These are phyloP conservation scores for Chamaenerion angustifolium DNA, from an alignment of 345 rosid genomes.

Conservation along the genomic window DNA sequence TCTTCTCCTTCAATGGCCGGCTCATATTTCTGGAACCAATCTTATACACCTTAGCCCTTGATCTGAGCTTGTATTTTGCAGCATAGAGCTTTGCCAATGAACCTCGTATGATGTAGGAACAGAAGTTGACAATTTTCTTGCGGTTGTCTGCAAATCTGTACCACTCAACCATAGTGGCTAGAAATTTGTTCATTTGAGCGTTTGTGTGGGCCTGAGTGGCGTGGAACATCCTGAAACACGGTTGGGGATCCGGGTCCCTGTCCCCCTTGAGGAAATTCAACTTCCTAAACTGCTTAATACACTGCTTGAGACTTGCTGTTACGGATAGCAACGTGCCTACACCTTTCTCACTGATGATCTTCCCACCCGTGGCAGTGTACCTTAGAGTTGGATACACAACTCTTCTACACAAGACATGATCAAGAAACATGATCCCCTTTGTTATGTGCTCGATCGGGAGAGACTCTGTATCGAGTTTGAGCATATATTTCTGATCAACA, in stretches of 20 bases:
- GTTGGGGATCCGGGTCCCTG: conserved; percentile 91
- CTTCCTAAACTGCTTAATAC: conserved; percentile 88
- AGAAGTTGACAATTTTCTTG: conserved; percentile 76
- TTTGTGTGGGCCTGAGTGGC: conserved; percentile 94
- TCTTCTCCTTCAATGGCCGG: conserved; percentile 80
- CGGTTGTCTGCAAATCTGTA: conserved; percentile 80
- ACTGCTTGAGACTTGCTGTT: conserved; percentile 87
- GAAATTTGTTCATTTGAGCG: conserved; percentile 88
- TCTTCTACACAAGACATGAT: conserved; percentile 87
- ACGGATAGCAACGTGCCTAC: conserved; percentile 93
- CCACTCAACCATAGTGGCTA: conserved; percentile 85
- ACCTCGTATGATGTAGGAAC: conserved; percentile 78
- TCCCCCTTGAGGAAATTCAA: conserved; percentile 78
- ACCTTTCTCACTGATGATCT: conserved; percentile 94
- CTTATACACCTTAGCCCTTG: conserved; percentile 86
- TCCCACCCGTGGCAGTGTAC: conserved; percentile 92
- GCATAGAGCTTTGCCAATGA: conserved; percentile 95
- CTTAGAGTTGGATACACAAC: conserved; percentile 94
- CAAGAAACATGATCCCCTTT: conserved; percentile 96
- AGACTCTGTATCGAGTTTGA: conserved; percentile 78
- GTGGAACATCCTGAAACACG: conserved; percentile 94
- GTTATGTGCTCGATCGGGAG: conserved; percentile 92
- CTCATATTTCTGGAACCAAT: conserved; percentile 49
- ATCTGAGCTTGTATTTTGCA: conserved; percentile 86
- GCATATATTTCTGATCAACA: conserved; percentile 81